Evolutionary conservation across 2,329 filamentous ascomycete species (phyloP).

Genomic region (Colletotrichum sp.): DNA sequence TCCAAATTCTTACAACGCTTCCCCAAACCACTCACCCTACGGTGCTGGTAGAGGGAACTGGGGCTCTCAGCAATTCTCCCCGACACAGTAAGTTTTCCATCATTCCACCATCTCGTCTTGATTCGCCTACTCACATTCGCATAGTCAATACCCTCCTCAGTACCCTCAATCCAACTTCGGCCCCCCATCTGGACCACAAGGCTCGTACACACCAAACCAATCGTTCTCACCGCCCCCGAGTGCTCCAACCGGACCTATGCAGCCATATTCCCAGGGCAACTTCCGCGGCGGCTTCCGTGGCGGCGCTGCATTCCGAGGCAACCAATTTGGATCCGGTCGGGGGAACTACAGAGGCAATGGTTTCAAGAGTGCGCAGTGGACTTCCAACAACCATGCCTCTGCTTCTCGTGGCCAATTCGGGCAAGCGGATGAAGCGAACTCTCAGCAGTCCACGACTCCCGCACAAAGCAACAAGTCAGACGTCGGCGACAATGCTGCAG

Average conservation of each 20-base stretch:
- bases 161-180: slow-evolving; percentile 63
- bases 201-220: slow-evolving; percentile 56
- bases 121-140: not conserved
- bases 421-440: slow-evolving; percentile 33
- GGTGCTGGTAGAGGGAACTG: slow-evolving; percentile 58
- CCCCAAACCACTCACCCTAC: slow-evolving; percentile 69
- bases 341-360: slow-evolving; percentile 62
- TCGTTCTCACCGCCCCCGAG: slow-evolving; percentile 58
- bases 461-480: slow-evolving; percentile 25
- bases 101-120: not conserved
- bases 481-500: slow-evolving; percentile 45
- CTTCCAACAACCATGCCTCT: slow-evolving; percentile 47
- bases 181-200: slow-evolving; percentile 57
- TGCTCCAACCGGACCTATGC: slow-evolving; percentile 61
- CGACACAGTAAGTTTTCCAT: slow-evolving; percentile 31
- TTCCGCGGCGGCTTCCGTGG: slow-evolving; percentile 55
- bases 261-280: slow-evolving; percentile 53
- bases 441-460: slow-evolving; percentile 27
- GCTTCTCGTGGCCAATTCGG: slow-evolving; percentile 43
- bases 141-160: slow-evolving; percentile 66
- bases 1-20: slow-evolving; percentile 56
- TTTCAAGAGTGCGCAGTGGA: slow-evolving; percentile 75
- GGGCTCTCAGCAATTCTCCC: slow-evolving; percentile 46
- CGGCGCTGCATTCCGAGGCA: slow-evolving; percentile 62
- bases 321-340: slow-evolving; percentile 56